These are phyloP conservation scores for Backusella morwellensis DNA, from an alignment of 192 early-diverging fungal genomes.

Conservation along the genomic window DNA sequence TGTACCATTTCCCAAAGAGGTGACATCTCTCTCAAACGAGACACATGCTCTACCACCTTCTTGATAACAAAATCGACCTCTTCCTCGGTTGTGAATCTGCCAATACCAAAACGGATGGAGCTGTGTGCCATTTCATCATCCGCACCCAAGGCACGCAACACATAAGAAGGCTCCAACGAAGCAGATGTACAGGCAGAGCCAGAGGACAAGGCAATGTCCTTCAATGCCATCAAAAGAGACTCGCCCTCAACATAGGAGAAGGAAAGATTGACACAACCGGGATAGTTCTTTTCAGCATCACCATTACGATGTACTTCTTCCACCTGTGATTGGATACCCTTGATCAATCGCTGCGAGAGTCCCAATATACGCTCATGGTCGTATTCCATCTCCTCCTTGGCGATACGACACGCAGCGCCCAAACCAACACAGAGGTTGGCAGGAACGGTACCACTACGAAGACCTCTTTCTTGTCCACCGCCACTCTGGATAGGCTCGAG, in stretches of 20 bases:
- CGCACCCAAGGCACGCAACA: conserved; percentile 93
- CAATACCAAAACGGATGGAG: conserved; percentile 94
- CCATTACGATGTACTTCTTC: conserved; percentile 89
- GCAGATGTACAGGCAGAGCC: conserved; percentile 96
- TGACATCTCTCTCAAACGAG: conserved; percentile 87
- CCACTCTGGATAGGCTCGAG: conserved; percentile 88
- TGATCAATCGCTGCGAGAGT: conserved; percentile 76
- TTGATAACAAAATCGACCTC: conserved; percentile 90
- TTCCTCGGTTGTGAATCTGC: conserved; percentile 91
- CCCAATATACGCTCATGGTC: conserved; percentile 69
- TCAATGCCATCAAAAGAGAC: conserved; percentile 95
- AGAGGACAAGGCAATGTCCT: conserved; percentile 93
- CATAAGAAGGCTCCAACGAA: conserved; percentile 93
- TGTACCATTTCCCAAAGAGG: conserved; percentile 98
- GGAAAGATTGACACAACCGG: conserved; percentile 91
- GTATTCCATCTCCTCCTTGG: conserved; percentile 79
- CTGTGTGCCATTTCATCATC: conserved; percentile 96
- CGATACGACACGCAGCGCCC: conserved; percentile 85
- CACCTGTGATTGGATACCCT: conserved; percentile 76
- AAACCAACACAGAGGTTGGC: conserved; percentile 88
- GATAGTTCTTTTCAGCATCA: conserved; percentile 72
- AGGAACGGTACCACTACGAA: conserved; percentile 93
- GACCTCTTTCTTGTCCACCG: conserved; percentile 94
- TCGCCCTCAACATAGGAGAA: conserved; percentile 99
- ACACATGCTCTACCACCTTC: conserved; percentile 78